These are phyloP conservation scores for Neoscytalidium dimidiatum DNA, from an alignment of 2,329 filamentous ascomycete genomes.

Conservation along the genomic window DNA sequence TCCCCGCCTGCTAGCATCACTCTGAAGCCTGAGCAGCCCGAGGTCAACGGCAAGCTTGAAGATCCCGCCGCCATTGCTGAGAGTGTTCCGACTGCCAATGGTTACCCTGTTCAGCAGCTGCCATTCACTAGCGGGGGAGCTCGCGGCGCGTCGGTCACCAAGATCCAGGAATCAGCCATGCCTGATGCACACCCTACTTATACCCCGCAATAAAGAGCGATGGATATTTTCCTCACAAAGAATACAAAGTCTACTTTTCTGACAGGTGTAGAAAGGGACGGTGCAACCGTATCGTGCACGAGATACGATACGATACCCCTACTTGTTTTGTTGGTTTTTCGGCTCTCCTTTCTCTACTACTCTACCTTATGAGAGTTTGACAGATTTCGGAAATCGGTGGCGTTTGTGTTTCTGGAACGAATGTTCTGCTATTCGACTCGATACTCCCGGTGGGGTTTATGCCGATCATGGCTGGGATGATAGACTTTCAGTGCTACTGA, in stretches of 20 bases:
- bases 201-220: neutral
- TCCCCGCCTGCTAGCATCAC: constrained; percentile 12
- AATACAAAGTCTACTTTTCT: neutral
- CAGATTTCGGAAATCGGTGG: neutral
- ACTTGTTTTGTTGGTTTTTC: neutral
- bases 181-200: neutral
- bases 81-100: neutral
- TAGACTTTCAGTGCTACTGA: neutral
- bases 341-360: neutral
- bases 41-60: constrained; percentile 3
- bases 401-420: neutral
- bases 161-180: neutral
- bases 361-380: neutral
- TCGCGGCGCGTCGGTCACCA: neutral
- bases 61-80: neutral
- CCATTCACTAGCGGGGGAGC: neutral
- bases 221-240: neutral
- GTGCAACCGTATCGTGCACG: constrained; percentile 9
- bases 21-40: neutral
- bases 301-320: constrained; percentile 14
- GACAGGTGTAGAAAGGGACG: neutral
- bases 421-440: neutral
- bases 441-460: neutral
- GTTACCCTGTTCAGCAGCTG: neutral
- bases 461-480: neutral